These are phyloP conservation scores for Cladorrhinum sp. DNA, from an alignment of 2,329 filamentous ascomycete species.

Conservation along the genomic window DNA sequence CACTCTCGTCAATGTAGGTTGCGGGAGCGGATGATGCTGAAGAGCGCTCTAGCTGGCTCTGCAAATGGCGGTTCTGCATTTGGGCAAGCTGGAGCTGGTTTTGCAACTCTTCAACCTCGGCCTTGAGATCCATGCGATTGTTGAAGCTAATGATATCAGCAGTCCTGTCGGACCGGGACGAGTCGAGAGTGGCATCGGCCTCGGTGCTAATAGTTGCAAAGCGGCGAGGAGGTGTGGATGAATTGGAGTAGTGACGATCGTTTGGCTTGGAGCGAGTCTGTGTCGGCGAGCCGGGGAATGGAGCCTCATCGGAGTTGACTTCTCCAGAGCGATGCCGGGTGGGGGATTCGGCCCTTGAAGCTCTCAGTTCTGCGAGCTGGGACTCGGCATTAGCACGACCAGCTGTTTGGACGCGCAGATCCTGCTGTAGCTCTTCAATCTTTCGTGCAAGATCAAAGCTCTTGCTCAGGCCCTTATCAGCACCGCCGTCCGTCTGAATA, in stretches of 20 bases:
- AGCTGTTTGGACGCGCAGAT: constrained; percentile 77
- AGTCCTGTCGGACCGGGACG: constrained; percentile 78
- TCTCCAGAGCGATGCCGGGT: constrained; percentile 78
- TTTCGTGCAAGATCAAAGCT: constrained; percentile 83
- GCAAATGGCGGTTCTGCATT: constrained; percentile 92
- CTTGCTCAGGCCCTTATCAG: constrained; percentile 66
- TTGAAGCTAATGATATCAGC: constrained; percentile 81
- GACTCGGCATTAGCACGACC: constrained; percentile 78
- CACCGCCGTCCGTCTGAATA: constrained; percentile 54
- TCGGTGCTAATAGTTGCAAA: constrained; percentile 56
- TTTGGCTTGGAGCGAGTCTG: constrained; percentile 57
- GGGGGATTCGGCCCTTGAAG: constrained; percentile 68
- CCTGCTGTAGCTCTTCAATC: constrained; percentile 84
- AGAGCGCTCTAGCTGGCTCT: constrained; percentile 73
- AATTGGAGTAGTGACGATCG: constrained; percentile 63
- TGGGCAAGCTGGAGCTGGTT: constrained; percentile 91
- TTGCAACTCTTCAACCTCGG: constrained; percentile 87
- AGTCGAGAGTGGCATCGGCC: constrained; percentile 54
- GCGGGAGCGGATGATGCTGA: constrained; percentile 57
- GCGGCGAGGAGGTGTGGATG: constrained; percentile 73
- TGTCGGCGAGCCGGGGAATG: constrained; percentile 71
- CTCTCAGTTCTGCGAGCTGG: constrained; percentile 75
- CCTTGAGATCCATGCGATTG: constrained; percentile 84
- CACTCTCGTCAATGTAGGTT: constrained; percentile 65
- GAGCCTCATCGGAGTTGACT: constrained; percentile 78